A percentile compares a stretch with the other conserved stretches of the same genome.
phyloP scores from a whole-genome alignment of 208 protist genomes.

The Trypanosoma cruzi region DNA sequence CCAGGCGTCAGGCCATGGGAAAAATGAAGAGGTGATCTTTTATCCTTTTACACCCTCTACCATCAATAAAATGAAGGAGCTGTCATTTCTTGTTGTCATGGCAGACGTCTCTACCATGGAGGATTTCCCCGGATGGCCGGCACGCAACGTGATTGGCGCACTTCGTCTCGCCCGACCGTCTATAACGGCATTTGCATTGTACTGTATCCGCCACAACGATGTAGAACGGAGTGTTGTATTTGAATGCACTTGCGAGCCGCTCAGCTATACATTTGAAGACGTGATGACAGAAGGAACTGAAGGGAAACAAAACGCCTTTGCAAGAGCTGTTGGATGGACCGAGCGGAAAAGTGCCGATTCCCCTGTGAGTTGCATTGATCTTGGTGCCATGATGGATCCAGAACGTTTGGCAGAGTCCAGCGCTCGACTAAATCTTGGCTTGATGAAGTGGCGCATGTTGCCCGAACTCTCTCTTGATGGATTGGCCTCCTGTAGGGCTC shows the following conservation, averaged over 20 bases:
- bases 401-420: constrained; percentile 62
- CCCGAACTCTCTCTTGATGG: constrained; percentile 92
- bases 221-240: constrained; percentile 40
- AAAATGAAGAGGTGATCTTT: constrained; percentile 26
- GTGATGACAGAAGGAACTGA: not conserved
- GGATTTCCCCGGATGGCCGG: constrained; percentile 37
- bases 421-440: constrained; percentile 92
- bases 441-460: constrained; percentile 98
- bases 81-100: constrained; percentile 33
- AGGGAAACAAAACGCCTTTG: not conserved
- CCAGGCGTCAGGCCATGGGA: not conserved
- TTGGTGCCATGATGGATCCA: constrained; percentile 91
- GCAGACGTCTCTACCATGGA: constrained; percentile 42
- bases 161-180: constrained; percentile 49
- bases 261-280: constrained; percentile 22
- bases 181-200: constrained; percentile 39
- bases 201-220: constrained; percentile 47
- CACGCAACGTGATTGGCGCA: constrained; percentile 61
- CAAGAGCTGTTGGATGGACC: constrained; percentile 35
- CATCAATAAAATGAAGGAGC: not conserved
- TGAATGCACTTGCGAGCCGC: constrained; percentile 36
- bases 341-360: constrained; percentile 33
- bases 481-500: constrained; percentile 82
- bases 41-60: constrained; percentile 25
- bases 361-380: constrained; percentile 36